Conservation (phyloP, 345 rosid species). For the Lepidium aucheri region DNA sequence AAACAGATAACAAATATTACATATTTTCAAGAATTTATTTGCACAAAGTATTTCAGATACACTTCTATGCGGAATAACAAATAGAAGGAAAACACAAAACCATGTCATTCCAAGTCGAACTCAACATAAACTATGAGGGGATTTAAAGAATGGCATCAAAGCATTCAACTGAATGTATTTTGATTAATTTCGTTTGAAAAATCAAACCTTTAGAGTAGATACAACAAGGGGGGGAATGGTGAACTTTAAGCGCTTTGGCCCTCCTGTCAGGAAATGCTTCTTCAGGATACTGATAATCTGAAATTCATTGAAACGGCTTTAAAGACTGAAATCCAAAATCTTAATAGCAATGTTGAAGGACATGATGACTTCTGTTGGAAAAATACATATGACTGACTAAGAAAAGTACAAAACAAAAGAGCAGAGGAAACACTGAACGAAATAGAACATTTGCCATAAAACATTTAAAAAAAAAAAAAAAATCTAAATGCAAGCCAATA, state of each 20-base stretch:
- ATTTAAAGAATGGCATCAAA: not conserved
- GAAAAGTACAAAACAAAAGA: constrained; percentile 5
- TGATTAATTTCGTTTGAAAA: not conserved
- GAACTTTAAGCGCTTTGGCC: constrained; percentile 80
- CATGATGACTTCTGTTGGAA: not conserved
- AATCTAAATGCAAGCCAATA: not conserved
- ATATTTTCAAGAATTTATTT: not conserved
- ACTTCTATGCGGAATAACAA: not conserved
- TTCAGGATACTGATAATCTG: constrained; percentile 69
- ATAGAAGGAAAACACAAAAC: not conserved
- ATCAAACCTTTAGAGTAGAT: constrained; percentile 76
- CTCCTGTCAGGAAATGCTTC: constrained; percentile 84
- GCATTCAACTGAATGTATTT: not conserved
- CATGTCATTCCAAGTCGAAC: constrained; percentile 1
- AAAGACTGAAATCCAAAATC: constrained; percentile 12
- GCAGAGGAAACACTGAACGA: not conserved
- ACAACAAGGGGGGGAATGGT: constrained; percentile 94
- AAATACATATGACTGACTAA: not conserved
- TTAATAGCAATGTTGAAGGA: not conserved
- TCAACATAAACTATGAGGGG: not conserved
- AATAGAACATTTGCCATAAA: not conserved
- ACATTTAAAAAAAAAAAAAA: not conserved
- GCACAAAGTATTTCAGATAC: constrained; percentile 9
- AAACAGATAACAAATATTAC: not conserved
- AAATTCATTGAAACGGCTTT: constrained; percentile 23